Evolutionary conservation across 371 early-diverging fungal genomes (phyloP).

Genomic region (Mortierella sp.): DNA sequence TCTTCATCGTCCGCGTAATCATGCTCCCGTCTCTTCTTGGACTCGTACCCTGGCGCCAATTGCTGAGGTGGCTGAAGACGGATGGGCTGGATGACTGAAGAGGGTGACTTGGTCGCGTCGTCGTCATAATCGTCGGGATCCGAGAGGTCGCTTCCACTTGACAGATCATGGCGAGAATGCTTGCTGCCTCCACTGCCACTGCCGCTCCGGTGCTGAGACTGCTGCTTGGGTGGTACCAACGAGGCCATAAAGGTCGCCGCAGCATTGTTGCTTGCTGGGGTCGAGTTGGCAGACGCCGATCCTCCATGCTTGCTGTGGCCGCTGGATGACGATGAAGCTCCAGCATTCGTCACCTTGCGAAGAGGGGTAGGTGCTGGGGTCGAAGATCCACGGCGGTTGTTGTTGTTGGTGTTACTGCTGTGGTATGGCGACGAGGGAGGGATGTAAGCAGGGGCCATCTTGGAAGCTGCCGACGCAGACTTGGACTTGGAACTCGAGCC

Average conservation of each 20-base stretch:
- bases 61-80: constrained; percentile 49
- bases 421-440: constrained; percentile 25
- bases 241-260: constrained; percentile 11
- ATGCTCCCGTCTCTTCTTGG: too few relatives aligned
- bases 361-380: constrained; percentile 37
- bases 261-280: constrained; percentile 8
- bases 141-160: constrained; percentile 50
- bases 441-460: constrained; percentile 47
- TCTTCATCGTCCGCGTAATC: too few relatives aligned
- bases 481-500: constrained; percentile 27
- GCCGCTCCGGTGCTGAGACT: not conserved
- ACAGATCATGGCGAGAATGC: constrained; percentile 22
- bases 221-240: constrained; percentile 18
- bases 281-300: constrained; percentile 19
- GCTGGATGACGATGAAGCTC: not conserved
- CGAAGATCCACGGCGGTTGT: constrained; percentile 40
- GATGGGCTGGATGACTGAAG: constrained; percentile 24
- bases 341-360: constrained; percentile 23
- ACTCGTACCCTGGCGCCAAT: constrained; percentile 19
- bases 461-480: constrained; percentile 25
- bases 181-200: constrained; percentile 24
- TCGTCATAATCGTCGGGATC: constrained; percentile 36
- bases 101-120: not conserved
- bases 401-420: constrained; percentile 14
- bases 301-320: constrained; percentile 11